Evolutionary conservation across 169 alveolate species (phyloP).

Genomic region (Plasmodium vivax): DNA sequence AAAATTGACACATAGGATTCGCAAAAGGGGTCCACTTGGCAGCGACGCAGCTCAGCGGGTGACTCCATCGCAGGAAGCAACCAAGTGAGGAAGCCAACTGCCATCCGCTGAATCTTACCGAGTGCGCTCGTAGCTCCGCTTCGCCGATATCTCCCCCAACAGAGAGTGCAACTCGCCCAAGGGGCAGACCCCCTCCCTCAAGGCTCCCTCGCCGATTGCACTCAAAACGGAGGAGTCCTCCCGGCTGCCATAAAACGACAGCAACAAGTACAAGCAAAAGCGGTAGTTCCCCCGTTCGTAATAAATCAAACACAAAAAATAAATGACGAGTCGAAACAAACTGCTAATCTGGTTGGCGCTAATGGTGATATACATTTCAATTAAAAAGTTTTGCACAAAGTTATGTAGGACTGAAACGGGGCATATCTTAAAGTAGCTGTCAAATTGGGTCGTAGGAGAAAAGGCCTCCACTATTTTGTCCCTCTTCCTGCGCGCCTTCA

Average conservation of each 20-base stretch:
- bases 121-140: not conserved
- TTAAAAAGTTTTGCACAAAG: slow-evolving; percentile 43
- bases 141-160: not conserved
- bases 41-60: not conserved
- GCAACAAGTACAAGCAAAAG: slow-evolving; percentile 14
- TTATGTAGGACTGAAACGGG: slow-evolving; percentile 3
- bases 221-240: not conserved
- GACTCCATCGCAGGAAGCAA: not conserved
- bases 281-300: slow-evolving; percentile 34
- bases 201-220: not conserved
- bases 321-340: slow-evolving; percentile 37
- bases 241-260: slow-evolving; percentile 15
- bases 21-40: not conserved
- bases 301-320: slow-evolving; percentile 62
- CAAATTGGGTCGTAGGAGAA: not conserved
- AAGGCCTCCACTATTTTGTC: slow-evolving; percentile 20
- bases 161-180: not conserved
- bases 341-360: slow-evolving; percentile 17
- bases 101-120: not conserved
- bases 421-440: slow-evolving; percentile 18
- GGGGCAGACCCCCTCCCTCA: slow-evolving; percentile 7
- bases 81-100: not conserved
- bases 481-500: slow-evolving; percentile 37
- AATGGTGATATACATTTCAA: slow-evolving; percentile 38
- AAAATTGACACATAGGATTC: not conserved